These are phyloP conservation scores for Eleusine indica DNA, from an alignment of 176 grass and related monocot species.

Conservation along the genomic window DNA sequence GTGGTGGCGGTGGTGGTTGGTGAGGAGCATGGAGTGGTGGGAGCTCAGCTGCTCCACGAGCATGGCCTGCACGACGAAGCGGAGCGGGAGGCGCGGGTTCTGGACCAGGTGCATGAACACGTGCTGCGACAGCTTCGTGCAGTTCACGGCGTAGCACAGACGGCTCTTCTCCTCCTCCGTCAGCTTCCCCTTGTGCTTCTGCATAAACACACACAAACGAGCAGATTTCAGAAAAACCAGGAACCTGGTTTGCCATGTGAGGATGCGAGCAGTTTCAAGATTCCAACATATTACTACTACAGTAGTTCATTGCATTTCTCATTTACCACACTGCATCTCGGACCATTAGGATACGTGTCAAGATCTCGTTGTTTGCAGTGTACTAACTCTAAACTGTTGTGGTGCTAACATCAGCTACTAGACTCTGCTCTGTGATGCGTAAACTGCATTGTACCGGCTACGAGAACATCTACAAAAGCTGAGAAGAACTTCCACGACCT, in stretches of 20 bases:
- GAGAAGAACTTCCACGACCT: background rate
- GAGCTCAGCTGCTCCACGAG: conserved; percentile 93
- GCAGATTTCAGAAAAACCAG: background rate
- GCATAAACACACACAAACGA: background rate
- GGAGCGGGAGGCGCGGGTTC: conserved; percentile 92
- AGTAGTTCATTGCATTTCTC: background rate
- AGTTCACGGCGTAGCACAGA: conserved; percentile 86
- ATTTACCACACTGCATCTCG: background rate
- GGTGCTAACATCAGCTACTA: background rate
- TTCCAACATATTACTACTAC: background rate
- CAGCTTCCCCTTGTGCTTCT: conserved; percentile 81
- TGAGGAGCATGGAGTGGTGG: conserved; percentile 71
- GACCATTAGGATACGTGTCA: no score
- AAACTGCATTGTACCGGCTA: background rate
- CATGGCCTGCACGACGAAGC: conserved; percentile 99
- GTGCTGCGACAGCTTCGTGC: conserved; percentile 77
- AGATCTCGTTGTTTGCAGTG: no score
- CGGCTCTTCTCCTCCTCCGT: conserved; percentile 81
- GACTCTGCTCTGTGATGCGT: background rate
- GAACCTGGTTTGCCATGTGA: background rate
- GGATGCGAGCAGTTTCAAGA: background rate
- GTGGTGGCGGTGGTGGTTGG: background rate
- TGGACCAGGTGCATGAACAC: conserved; percentile 92
- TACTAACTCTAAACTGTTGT: no score
- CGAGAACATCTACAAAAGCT: background rate